Percentiles rank a stretch among this genome's conserved stretches.
phyloP scores from a whole-genome alignment of 768 basidiomycete genomes.

The Termitomyces sp. region DNA sequence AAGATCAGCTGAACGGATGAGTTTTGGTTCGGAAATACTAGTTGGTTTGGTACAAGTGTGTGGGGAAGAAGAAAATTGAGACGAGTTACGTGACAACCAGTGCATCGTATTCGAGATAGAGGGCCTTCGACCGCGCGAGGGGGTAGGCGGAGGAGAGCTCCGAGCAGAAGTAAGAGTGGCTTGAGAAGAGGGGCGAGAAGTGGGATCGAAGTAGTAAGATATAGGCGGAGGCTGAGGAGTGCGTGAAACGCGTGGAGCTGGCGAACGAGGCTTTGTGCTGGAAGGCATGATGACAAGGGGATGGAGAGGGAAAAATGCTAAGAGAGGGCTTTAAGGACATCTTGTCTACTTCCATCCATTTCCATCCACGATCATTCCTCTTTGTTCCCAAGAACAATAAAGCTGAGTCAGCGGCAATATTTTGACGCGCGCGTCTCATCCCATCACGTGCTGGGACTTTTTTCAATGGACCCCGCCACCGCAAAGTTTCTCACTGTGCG shows the following conservation, averaged over 20 bases:
- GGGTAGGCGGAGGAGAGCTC: constrained; percentile 19
- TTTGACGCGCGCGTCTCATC: neutral
- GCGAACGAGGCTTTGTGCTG: constrained; percentile 27
- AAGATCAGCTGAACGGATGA: constrained; percentile 34
- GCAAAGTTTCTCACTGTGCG: constrained; percentile 43
- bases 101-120: constrained; percentile 43
- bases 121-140: constrained; percentile 23
- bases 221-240: constrained; percentile 21
- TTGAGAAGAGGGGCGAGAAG: constrained; percentile 17
- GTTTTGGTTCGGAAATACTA: constrained; percentile 39
- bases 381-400: constrained; percentile 19
- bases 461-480: constrained; percentile 24
- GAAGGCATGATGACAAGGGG: constrained; percentile 16
- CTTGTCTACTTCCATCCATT: neutral
- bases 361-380: constrained; percentile 4
- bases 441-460: constrained; percentile 8
- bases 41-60: constrained; percentile 31
- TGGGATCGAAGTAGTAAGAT: constrained; percentile 18
- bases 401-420: constrained; percentile 6
- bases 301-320: constrained; percentile 4
- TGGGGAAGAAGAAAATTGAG: constrained; percentile 22
- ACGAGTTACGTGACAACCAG: constrained; percentile 43
- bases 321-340: constrained; percentile 6
- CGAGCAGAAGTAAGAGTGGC: constrained; percentile 19
- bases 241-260: constrained; percentile 22